phyloP scores from a whole-genome alignment of 148 eudicot genomes.

The Spergularia marina region DNA sequence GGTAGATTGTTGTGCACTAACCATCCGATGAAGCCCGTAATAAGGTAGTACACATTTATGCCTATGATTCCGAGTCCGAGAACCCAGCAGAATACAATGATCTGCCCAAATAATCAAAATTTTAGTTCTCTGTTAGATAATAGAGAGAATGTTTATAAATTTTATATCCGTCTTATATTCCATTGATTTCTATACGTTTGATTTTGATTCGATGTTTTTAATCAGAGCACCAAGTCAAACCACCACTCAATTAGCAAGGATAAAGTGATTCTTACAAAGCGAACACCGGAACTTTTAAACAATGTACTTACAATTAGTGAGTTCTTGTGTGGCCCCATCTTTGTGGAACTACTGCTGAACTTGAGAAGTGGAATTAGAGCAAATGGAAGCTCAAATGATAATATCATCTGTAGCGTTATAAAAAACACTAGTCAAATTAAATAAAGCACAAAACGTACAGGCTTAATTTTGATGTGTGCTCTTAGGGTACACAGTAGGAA shows the following conservation, averaged over 20 bases:
- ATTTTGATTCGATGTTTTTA: no score
- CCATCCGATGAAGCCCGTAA: constrained; percentile 73
- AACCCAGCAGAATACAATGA: constrained; percentile 70
- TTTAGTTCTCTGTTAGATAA: neutral
- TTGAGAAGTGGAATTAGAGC: constrained; percentile 96
- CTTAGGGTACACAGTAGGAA: no score
- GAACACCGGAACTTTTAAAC: neutral
- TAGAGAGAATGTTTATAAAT: no score
- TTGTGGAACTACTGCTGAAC: constrained; percentile 71
- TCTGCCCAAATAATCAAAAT: constrained; percentile 32
- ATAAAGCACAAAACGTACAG: no score
- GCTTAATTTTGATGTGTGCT: no score
- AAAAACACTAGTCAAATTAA: no score
- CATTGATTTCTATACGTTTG: neutral
- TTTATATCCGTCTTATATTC: no score
- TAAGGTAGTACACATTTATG: constrained; percentile 79
- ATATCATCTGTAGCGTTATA: constrained; percentile 57
- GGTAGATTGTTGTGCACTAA: constrained; percentile 58
- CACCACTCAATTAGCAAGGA: neutral
- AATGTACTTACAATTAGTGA: constrained; percentile 56
- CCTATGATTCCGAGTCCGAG: constrained; percentile 76
- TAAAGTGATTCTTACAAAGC: neutral
- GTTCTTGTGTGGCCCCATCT: constrained; percentile 96
- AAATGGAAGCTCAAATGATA: constrained; percentile 94
- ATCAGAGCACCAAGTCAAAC: no score